These are phyloP conservation scores for Artemisia annua DNA, from an alignment of 129 eudicot genomes.

Conservation along the genomic window DNA sequence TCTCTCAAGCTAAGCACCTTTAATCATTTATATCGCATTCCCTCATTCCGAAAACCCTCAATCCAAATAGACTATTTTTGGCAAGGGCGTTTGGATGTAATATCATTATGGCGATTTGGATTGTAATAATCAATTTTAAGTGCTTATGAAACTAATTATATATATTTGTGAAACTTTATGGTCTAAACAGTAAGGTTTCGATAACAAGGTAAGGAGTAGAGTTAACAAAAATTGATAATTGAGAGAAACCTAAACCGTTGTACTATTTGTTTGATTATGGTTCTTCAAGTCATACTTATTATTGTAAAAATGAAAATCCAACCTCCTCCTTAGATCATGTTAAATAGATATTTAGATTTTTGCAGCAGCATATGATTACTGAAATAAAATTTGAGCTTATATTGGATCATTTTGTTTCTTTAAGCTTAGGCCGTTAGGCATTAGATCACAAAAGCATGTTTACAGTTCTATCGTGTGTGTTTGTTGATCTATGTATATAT, in stretches of 20 bases:
- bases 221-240: background rate
- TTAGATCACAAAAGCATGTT: background rate
- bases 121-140: background rate
- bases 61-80: too few relatives aligned
- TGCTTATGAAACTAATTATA: background rate
- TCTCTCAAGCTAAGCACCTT: too few relatives aligned
- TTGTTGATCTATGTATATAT: slow-evolving; percentile 5
- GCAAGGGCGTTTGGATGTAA: background rate
- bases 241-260: background rate
- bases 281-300: background rate
- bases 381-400: background rate
- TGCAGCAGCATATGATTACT: too few relatives aligned
- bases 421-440: background rate
- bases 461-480: background rate
- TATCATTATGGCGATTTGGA: background rate
- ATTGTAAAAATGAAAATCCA: slow-evolving; percentile 8
- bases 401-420: slow-evolving; percentile 5
- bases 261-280: background rate
- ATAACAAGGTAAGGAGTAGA: too few relatives aligned
- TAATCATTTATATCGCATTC: too few relatives aligned
- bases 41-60: too few relatives aligned
- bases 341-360: too few relatives aligned
- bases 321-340: background rate
- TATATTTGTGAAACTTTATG: background rate
- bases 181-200: too few relatives aligned